A percentile compares a stretch with the other conserved stretches of the same genome.
These are phyloP conservation scores for Rhizopus arrhizus DNA, from an alignment of 371 early-diverging fungal species.

Conservation along the genomic window DNA sequence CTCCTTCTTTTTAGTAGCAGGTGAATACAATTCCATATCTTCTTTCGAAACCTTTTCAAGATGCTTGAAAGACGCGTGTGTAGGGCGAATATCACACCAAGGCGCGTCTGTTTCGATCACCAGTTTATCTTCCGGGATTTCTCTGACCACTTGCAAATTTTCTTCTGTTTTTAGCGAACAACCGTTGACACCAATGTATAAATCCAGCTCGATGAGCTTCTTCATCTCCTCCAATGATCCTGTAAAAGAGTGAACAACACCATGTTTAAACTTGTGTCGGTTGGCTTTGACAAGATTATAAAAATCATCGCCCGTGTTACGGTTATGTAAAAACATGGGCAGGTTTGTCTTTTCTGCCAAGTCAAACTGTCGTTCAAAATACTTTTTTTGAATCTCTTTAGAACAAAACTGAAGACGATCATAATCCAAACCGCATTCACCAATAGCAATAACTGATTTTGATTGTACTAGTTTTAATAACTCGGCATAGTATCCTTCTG, in stretches of 20 bases:
- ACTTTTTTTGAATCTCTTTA: slow-evolving; percentile 73
- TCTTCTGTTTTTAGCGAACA: slow-evolving; percentile 92
- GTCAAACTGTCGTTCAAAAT: slow-evolving; percentile 81
- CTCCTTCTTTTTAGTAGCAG: slow-evolving; percentile 70
- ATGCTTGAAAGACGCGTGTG: slow-evolving; percentile 79
- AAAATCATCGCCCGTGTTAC: slow-evolving; percentile 75
- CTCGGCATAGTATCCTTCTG: slow-evolving; percentile 63
- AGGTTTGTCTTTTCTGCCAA: slow-evolving; percentile 75
- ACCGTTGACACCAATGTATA: slow-evolving; percentile 97
- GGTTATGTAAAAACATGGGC: slow-evolving; percentile 89
- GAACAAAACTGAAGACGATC: slow-evolving; percentile 86
- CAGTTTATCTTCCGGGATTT: slow-evolving; percentile 82
- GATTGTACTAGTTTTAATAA: slow-evolving; percentile 50
- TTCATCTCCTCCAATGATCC: slow-evolving; percentile 81
- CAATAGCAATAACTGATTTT: slow-evolving; percentile 79
- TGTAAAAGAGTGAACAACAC: slow-evolving; percentile 96
- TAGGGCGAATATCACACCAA: slow-evolving; percentile 93
- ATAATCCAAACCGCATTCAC: slow-evolving; percentile 94
- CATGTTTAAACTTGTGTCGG: slow-evolving; percentile 67
- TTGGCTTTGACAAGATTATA: slow-evolving; percentile 60
- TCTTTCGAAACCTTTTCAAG: slow-evolving; percentile 41
- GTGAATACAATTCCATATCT: slow-evolving; percentile 42
- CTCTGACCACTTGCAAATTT: slow-evolving; percentile 75
- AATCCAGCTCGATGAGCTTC: slow-evolving; percentile 70
- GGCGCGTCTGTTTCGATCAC: slow-evolving; percentile 97